A percentile compares a stretch with the other conserved stretches of the same genome.
Evolutionary conservation across 2,329 filamentous ascomycete species (phyloP).

Genomic region (Colletotrichum karsti): DNA sequence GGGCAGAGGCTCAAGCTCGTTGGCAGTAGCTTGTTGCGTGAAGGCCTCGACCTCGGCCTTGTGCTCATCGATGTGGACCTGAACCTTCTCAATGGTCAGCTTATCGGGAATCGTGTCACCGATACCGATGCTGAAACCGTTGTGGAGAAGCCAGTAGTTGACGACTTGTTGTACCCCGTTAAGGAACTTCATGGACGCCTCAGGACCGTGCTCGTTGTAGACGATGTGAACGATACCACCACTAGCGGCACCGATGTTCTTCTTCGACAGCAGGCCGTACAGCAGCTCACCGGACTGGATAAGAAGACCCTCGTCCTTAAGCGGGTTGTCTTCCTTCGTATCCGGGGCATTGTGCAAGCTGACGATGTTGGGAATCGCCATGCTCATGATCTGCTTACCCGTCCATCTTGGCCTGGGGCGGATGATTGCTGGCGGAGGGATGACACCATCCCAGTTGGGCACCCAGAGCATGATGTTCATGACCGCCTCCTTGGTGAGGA

Average conservation of each 20-base stretch:
- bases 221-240: constrained; percentile 95
- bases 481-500: constrained; percentile 88
- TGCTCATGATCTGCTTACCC: constrained; percentile 95
- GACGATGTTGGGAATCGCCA: constrained; percentile 88
- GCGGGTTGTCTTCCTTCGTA: constrained; percentile 65
- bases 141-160: constrained; percentile 96
- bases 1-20: constrained; percentile 89
- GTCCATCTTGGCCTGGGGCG: constrained; percentile 96
- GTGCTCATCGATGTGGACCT: constrained; percentile 80
- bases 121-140: constrained; percentile 97
- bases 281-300: constrained; percentile 90
- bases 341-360: constrained; percentile 78
- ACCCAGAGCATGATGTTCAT: constrained; percentile 99
- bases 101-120: constrained; percentile 96
- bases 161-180: constrained; percentile 95
- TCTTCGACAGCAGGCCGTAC: constrained; percentile 92
- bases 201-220: constrained; percentile 91
- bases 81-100: constrained; percentile 83
- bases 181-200: constrained; percentile 91
- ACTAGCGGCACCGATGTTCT: constrained; percentile 87
- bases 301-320: constrained; percentile 80
- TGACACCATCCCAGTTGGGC: constrained; percentile 94
- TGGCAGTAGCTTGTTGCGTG: constrained; percentile 81
- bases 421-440: constrained; percentile 91
- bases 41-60: constrained; percentile 83